These are phyloP conservation scores for Fusarium phyllophilum DNA, from an alignment of 2,329 filamentous ascomycete genomes.

Conservation along the genomic window DNA sequence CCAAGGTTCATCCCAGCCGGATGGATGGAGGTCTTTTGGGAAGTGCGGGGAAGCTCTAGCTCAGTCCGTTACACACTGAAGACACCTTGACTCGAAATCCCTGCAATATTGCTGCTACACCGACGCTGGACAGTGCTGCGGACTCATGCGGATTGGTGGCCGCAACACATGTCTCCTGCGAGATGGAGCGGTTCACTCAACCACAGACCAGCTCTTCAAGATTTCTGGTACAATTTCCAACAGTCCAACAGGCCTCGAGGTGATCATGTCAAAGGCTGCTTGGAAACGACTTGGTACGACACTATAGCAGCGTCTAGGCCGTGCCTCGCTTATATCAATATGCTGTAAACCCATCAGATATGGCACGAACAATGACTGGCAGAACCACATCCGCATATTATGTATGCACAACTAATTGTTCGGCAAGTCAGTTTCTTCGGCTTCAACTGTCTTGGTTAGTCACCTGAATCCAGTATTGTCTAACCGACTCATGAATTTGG, in stretches of 20 bases:
- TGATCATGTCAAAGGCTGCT: not conserved
- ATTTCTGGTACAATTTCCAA: not conserved
- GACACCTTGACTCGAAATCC: slow-evolving; percentile 30
- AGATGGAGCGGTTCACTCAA: not conserved
- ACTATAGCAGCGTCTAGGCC: slow-evolving; percentile 28
- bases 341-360: slow-evolving; percentile 34
- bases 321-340: slow-evolving; percentile 26
- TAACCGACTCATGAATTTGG: slow-evolving; percentile 16
- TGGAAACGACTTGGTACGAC: slow-evolving; percentile 30
- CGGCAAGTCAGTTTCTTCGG: slow-evolving; percentile 8
- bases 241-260: not conserved
- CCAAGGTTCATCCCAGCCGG: slow-evolving; percentile 41
- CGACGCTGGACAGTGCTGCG: not conserved
- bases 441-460: slow-evolving; percentile 7
- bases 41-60: slow-evolving; percentile 42
- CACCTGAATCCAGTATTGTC: slow-evolving; percentile 29
- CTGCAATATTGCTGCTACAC: slow-evolving; percentile 3
- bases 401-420: not conserved
- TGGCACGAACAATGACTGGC: not conserved
- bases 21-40: slow-evolving; percentile 35
- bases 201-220: not conserved
- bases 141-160: not conserved
- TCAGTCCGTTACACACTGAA: slow-evolving; percentile 9
- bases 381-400: not conserved
- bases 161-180: not conserved